Evolutionary conservation across 2,329 filamentous ascomycete genomes (phyloP).

Genomic region (Parasarocladium wereldwijsianum): DNA sequence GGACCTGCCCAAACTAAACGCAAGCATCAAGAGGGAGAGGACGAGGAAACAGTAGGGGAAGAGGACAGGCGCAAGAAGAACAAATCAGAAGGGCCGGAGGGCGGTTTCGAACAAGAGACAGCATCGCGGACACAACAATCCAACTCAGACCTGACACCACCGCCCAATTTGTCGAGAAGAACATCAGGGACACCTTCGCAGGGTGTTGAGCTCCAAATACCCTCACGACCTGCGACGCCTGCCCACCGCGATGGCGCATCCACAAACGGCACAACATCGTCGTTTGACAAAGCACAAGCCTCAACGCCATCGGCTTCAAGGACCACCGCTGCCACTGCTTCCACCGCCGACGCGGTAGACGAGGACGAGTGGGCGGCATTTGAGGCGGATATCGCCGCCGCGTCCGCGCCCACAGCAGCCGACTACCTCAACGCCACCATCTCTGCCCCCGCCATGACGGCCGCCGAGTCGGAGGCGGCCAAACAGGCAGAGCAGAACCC

Average conservation of each 20-base stretch:
- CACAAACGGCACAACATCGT: slow-evolving; percentile 15
- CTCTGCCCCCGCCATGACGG: slow-evolving; percentile 51
- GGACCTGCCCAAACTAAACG: slow-evolving; percentile 16
- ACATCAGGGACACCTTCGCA: slow-evolving; percentile 37
- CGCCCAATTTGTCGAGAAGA: slow-evolving; percentile 28
- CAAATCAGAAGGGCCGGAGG: slow-evolving; percentile 9
- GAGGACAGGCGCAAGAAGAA: slow-evolving; percentile 29
- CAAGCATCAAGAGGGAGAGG: slow-evolving; percentile 19
- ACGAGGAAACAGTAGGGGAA: slow-evolving; percentile 10
- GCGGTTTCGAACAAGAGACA: slow-evolving; percentile 10
- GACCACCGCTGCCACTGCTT: slow-evolving; percentile 6
- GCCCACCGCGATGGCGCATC: slow-evolving; percentile 25
- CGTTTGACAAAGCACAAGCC: neutral
- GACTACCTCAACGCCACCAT: slow-evolving; percentile 50
- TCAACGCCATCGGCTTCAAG: neutral
- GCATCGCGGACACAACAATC: slow-evolving; percentile 8
- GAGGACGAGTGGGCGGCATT: slow-evolving; percentile 81
- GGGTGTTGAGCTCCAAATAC: slow-evolving; percentile 47
- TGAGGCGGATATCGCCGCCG: slow-evolving; percentile 59
- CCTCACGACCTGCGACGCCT: slow-evolving; percentile 48
- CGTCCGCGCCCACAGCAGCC: slow-evolving; percentile 19
- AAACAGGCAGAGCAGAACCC: slow-evolving; percentile 32
- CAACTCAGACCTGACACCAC: slow-evolving; percentile 12
- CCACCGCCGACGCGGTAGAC: slow-evolving; percentile 25
- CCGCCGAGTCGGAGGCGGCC: slow-evolving; percentile 44